Percentiles rank a stretch among this genome's conserved stretches.
Evolutionary conservation across 768 basidiomycete species (phyloP).

Genomic region (Galerina marginata): DNA sequence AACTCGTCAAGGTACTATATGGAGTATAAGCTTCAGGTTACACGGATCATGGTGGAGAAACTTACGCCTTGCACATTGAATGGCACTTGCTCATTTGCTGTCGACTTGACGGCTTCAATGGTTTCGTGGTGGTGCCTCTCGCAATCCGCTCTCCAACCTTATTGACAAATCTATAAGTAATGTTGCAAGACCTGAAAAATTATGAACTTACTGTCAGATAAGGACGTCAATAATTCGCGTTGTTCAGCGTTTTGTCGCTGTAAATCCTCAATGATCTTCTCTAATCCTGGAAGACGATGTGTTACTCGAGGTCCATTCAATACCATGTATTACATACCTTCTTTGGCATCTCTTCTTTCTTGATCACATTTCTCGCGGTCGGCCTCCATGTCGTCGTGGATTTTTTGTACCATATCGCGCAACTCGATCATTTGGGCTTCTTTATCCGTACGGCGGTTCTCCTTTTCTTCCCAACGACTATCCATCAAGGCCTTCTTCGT

Average conservation of each 20-base stretch:
- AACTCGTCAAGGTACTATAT: conserved; percentile 84
- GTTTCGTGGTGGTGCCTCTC: conserved; percentile 69
- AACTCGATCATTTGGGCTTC: conserved; percentile 62
- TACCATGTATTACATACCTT: conserved; percentile 46
- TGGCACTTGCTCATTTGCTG: conserved; percentile 76
- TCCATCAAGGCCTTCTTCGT: conserved; percentile 67
- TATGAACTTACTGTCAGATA: conserved; percentile 61
- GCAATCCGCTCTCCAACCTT: conserved; percentile 74
- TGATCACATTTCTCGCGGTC: conserved; percentile 59
- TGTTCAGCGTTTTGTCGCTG: conserved; percentile 64
- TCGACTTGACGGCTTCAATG: conserved; percentile 68
- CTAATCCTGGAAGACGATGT: conserved; percentile 48
- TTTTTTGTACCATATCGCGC: conserved; percentile 62
- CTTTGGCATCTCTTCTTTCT: conserved; percentile 55
- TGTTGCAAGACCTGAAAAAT: neutral
- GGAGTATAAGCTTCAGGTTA: conserved; percentile 6
- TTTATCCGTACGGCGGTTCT: conserved; percentile 60
- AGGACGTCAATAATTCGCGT: conserved; percentile 53
- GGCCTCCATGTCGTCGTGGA: conserved; percentile 59
- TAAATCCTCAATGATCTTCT: conserved; percentile 65
- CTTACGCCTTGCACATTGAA: conserved; percentile 85
- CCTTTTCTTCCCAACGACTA: conserved; percentile 67
- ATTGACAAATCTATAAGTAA: conserved; percentile 16
- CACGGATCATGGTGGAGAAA: conserved; percentile 9
- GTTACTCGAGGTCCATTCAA: too few relatives aligned